phyloP scores from a whole-genome alignment of 2,329 filamentous ascomycete species.

The Aspergillus candidus region DNA sequence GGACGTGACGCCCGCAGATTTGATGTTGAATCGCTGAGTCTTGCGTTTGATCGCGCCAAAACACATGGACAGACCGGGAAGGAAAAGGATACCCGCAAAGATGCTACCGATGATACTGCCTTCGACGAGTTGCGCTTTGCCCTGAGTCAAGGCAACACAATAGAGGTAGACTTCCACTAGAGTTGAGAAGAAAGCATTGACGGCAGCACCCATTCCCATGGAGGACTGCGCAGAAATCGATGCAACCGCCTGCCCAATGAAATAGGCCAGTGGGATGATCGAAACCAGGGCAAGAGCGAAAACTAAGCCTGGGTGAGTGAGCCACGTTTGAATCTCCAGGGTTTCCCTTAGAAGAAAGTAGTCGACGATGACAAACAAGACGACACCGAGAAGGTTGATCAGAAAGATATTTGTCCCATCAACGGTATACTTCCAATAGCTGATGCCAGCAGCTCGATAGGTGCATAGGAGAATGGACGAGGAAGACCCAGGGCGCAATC shows the following conservation, averaged over 20 bases:
- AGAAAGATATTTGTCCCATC: constrained; percentile 99
- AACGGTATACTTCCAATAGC: constrained; percentile 99
- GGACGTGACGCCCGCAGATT: constrained; percentile 90
- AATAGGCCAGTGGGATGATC: constrained; percentile 94
- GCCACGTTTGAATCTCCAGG: constrained; percentile 62
- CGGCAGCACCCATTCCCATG: constrained; percentile 93
- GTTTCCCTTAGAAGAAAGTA: constrained; percentile 70
- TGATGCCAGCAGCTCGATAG: constrained; percentile 85
- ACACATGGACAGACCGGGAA: constrained; percentile 96
- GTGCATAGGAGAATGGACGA: constrained; percentile 91
- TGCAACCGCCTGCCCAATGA: constrained; percentile 95
- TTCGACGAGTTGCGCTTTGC: constrained; percentile 88
- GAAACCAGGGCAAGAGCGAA: constrained; percentile 80
- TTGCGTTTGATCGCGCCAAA: constrained; percentile 97
- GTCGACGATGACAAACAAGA: constrained; percentile 92
- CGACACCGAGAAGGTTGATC: constrained; percentile 90
- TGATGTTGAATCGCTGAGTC: constrained; percentile 96
- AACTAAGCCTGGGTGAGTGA: constrained; percentile 79
- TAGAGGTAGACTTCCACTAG: constrained; percentile 97
- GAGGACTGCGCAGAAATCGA: constrained; percentile 98
- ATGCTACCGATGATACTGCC: constrained; percentile 97
- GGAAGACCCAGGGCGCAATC: constrained; percentile 63
- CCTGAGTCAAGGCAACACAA: constrained; percentile 85
- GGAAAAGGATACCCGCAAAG: constrained; percentile 89
- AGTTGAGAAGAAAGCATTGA: constrained; percentile 98